A percentile compares a stretch with the other conserved stretches of the same genome.
Evolutionary conservation across 352 stramenopile genomes (phyloP).

Genomic region (Globisporangium viniferum): DNA sequence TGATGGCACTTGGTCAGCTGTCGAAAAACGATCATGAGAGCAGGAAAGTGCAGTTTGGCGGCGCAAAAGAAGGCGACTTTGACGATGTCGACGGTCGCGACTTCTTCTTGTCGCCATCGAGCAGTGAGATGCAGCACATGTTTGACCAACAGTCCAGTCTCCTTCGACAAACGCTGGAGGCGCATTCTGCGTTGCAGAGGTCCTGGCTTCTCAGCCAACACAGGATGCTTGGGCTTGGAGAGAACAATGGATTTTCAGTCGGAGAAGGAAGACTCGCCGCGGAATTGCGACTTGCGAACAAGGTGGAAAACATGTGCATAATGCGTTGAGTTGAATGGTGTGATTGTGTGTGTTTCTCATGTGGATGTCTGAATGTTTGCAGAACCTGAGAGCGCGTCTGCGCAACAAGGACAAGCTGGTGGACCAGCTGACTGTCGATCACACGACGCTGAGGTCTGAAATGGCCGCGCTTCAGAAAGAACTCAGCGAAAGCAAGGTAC

Average conservation of each 20-base stretch:
- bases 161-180: constrained; percentile 65
- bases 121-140: constrained; percentile 87
- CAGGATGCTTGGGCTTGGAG: constrained; percentile 56
- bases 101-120: constrained; percentile 82
- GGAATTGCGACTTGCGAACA: constrained; percentile 81
- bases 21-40: constrained; percentile 25
- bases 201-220: constrained; percentile 80
- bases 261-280: constrained; percentile 78
- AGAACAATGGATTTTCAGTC: constrained; percentile 59
- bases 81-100: constrained; percentile 63
- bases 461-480: constrained; percentile 61
- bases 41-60: constrained; percentile 40
- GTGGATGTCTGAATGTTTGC: not conserved
- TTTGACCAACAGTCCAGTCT: constrained; percentile 80
- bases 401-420: constrained; percentile 84
- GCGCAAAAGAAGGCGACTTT: constrained; percentile 40
- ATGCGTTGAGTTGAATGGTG: constrained; percentile 22
- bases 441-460: constrained; percentile 51
- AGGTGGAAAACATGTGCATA: constrained; percentile 16
- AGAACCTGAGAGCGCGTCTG: constrained; percentile 79
- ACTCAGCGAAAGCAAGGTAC: constrained; percentile 59
- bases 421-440: constrained; percentile 75
- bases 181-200: constrained; percentile 68
- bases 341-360: constrained; percentile 1
- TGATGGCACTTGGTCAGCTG: constrained; percentile 60